Base-by-base conservation (phyloP, 2,329 filamentous ascomycete genomes). In the Alternaria sp. region DNA sequence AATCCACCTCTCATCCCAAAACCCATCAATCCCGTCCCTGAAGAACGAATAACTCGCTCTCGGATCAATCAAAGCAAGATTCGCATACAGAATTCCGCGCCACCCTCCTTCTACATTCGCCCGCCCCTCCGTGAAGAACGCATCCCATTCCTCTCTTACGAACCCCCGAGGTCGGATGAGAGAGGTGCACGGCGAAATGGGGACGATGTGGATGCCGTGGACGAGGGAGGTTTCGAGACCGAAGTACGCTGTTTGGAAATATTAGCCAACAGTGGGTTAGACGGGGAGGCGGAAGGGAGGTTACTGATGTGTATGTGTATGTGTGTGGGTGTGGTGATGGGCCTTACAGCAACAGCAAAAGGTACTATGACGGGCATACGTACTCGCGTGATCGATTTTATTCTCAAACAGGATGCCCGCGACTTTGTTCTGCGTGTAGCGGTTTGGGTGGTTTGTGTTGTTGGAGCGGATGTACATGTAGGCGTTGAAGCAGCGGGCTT, bases 301-400 rank as follows among this genome's bases (percentile, higher is more conserved):
- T 15, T 32, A 6, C 15, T 15, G 30, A 2, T 32, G 13, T 32
- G 30, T 15, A 32, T 32, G 13, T 32, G 4, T 36, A 6, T 9
- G 3, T 36, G 32, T n/a, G 32, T 8, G 13, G 32, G 6, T 36
- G 32, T 36, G 15, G 15, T 36, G 15, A 36, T n/a, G 32, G 15
- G 15, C 15, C 32, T 44, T 56, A 56, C 51, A 58, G 12, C 59
- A 58, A 23, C 30, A 44, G 17, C 54, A 57, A 40, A 59, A 63
- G 36, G 93, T 91, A 15, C 82, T 47, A 23, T 93, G 91, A n/a
- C 81, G 25, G 15, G 91, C 19, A 47, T 62, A 92, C 81, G 92
- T 97, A 9, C 94, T 97, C 4, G 91, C 91, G 80, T 97, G 93
- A 78, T 98, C 93, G 57, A 93, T 87, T 81, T 98, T 98, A 83